Conservation (phyloP, 345 rosid genomes). For the Hibiscus trionum region DNA sequence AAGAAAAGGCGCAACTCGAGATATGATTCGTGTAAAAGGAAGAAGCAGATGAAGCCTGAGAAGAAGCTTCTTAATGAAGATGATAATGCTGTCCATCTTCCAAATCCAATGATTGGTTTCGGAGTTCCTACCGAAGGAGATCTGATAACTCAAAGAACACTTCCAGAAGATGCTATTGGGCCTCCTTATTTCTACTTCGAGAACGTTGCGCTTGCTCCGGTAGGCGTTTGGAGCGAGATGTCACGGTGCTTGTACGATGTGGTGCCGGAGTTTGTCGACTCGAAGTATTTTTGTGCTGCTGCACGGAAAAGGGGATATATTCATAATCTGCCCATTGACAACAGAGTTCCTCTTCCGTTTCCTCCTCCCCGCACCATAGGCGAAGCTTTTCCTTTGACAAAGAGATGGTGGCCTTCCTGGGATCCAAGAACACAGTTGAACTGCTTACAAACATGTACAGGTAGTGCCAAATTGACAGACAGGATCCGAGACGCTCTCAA, state of each 20-base stretch:
- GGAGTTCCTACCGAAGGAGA: slow-evolving; percentile 55
- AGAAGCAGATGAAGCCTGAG: slow-evolving; percentile 21
- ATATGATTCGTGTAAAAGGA: slow-evolving; percentile 26
- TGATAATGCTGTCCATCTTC: slow-evolving; percentile 53
- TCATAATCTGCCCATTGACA: slow-evolving; percentile 68
- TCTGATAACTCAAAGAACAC: slow-evolving; percentile 27
- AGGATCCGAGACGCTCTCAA: slow-evolving; percentile 65
- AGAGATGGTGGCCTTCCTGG: slow-evolving; percentile 92
- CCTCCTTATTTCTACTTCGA: slow-evolving; percentile 88
- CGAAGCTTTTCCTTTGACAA: slow-evolving; percentile 74
- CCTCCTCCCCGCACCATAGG: slow-evolving; percentile 49
- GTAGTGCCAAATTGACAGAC: slow-evolving; percentile 62
- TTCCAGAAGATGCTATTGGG: slow-evolving; percentile 53
- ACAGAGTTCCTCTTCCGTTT: slow-evolving; percentile 63
- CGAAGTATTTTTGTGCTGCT: slow-evolving; percentile 69
- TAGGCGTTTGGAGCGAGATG: slow-evolving; percentile 87
- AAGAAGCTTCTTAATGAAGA: slow-evolving; percentile 22
- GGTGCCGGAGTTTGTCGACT: slow-evolving; percentile 83
- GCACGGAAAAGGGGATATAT: slow-evolving; percentile 90
- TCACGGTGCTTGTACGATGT: slow-evolving; percentile 59
- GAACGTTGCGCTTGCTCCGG: slow-evolving; percentile 90
- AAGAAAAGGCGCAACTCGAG: slow-evolving; percentile 46
- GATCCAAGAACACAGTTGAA: slow-evolving; percentile 70
- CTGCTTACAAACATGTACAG: slow-evolving; percentile 66
- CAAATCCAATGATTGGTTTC: slow-evolving; percentile 86